Evolutionary conservation across 2,329 filamentous ascomycete genomes (phyloP), one percentile per base, ranked within the genome.

Genomic region (Fusarium proliferatum): DNA sequence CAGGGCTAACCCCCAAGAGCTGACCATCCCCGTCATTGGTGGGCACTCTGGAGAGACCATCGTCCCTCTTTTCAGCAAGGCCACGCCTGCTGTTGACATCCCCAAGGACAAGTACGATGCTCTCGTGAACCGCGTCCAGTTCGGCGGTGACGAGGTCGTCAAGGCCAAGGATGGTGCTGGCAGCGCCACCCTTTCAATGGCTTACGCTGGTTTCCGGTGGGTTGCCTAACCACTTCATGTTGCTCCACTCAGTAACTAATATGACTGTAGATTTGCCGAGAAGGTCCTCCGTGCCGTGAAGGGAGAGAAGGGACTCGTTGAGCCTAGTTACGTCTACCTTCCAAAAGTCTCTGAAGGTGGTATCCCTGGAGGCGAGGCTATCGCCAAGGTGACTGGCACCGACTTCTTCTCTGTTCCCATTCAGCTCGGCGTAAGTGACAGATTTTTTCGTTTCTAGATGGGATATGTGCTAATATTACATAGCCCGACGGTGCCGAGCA

Each of bases 1-100:
- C 85, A 91, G 93, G 86, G 90, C 92, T 82, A 91, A 96, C 83
- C 94, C 95, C 68, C 89, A 92, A 80, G 93, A 95, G 84, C 89
- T 95, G 77, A 94, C 88, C 76, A 93, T 99, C 75, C 95, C 96
- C 76, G 96, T 99, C 79, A 91, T 99, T 81, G 96, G 96, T 81
- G 96, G 96, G 72, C 96, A 99, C 91, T 98, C 95, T 69, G 96
- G 96, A 81, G 95, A 96, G 88, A 99, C 96, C 79, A 99, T 99
- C 81, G 95, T 99, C 64, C 96, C 96, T 57, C 90, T 99, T 71
- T 97, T 98, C 90, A 97, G 95, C 90, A 92, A 96, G 87, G 90
- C 94, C 77, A 90, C 92, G 81, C 95, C 95, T 65, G 83, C 89
- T 48, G 92, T 96, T 80, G 88, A 89, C 71, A 96, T 98, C 74